A percentile compares a stretch with the other conserved stretches of the same genome.
Evolutionary conservation across 192 early-diverging fungal species (phyloP).

Genomic region (Mycoemilia scoparia): DNA sequence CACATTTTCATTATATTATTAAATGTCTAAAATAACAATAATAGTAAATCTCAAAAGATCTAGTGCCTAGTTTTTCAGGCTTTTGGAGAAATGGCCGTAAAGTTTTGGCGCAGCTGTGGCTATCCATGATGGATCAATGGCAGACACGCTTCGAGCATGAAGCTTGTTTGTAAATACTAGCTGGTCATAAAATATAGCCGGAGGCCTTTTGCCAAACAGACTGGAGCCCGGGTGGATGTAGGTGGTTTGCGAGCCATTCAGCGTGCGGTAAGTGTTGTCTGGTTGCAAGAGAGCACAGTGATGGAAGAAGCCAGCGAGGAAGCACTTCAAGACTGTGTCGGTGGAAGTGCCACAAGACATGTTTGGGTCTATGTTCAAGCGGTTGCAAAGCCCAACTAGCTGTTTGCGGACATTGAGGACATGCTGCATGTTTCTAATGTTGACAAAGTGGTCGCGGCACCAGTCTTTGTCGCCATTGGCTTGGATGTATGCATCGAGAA

Average conservation of each 20-base stretch:
- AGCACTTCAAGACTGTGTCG: constrained; percentile 63
- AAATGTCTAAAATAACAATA: neutral
- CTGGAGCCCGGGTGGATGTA: constrained; percentile 78
- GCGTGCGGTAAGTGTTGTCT: constrained; percentile 62
- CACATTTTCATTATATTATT: neutral
- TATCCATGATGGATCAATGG: constrained; percentile 69
- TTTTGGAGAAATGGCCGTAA: constrained; percentile 20
- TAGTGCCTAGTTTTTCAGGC: neutral
- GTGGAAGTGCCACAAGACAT: constrained; percentile 50
- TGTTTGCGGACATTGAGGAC: constrained; percentile 80
- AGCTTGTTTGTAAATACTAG: constrained; percentile 76
- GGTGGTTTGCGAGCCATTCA: constrained; percentile 42
- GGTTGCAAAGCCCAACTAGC: constrained; percentile 55
- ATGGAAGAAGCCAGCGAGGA: constrained; percentile 75
- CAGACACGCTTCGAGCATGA: constrained; percentile 71
- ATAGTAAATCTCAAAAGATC: neutral
- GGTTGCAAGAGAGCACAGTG: constrained; percentile 77
- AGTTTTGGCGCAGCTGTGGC: constrained; percentile 61
- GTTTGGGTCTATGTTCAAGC: constrained; percentile 42
- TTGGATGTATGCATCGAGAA: constrained; percentile 52
- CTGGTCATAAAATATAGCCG: constrained; percentile 78
- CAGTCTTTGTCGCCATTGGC: constrained; percentile 67
- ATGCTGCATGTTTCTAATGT: constrained; percentile 64
- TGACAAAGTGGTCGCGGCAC: constrained; percentile 89
- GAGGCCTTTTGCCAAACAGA: constrained; percentile 59